Evolutionary conservation across 2,329 filamentous ascomycete species (phyloP), one percentile per base, ranked within the genome.

Genomic region (Furcasterigmium sp.): DNA sequence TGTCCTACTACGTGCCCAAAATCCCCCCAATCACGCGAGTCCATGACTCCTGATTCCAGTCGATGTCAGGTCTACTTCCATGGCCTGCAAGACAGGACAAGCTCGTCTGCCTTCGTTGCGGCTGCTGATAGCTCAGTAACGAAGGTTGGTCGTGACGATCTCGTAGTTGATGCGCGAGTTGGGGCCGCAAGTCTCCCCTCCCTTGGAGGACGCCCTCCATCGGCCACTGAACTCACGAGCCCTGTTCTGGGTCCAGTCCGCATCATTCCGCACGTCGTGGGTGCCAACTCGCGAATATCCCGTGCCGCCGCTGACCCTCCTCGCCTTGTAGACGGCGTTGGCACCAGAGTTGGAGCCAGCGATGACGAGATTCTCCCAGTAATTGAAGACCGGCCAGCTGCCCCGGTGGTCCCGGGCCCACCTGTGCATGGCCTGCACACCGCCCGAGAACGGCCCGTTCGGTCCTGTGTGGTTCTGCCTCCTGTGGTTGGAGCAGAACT

Each of bases 201-300:
- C 35, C 35, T 37, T 37, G 14, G 35, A 37, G 10, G 35, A 37
- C 35, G 35, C 35, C 35, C 35, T 37, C 35, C 35, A 37, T 10
- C 20, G 11, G 19, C 35, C 35, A 19, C 23, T 37, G 35, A 37
- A 37, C 10, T 14, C 23, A 11, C 35, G 35, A 19, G 35, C 35
- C 35, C 35, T 37, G 13, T 37, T 37, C 35, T 37, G 35, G 35
- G 35, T 37, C 35, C 35, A 37, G 35, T 37, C 35, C 18, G 35
- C 35, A 14, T 37, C 35, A 19, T 37, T 37, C 9, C 35, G 35
- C 18, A 37, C 23, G 35, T 37, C 18, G 19, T 17, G 35, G 35
- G 18, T 37, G 35, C 35, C 35, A 19, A 37, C 23, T 18, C 23
- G 35, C 19, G 23, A 19, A 10, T 37, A n/a, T n/a, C n/a, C 35